Evolutionary conservation across 257 asterid genomes (phyloP).

Genomic region (Mentha longifolia): DNA sequence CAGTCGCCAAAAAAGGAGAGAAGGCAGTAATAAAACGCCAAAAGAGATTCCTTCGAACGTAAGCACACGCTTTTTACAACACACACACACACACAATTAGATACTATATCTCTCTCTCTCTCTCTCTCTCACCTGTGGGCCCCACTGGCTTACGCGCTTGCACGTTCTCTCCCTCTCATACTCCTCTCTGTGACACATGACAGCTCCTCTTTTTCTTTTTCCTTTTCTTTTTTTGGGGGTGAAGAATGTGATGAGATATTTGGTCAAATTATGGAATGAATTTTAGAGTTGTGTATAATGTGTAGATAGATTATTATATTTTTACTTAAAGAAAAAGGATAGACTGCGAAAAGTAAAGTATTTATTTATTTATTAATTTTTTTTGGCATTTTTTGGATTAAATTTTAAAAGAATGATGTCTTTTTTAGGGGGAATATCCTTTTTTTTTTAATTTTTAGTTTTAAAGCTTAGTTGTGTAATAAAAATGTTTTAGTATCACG

Average conservation of each 20-base stretch:
- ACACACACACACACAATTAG: conserved; percentile 27
- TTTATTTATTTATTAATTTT: too few relatives aligned
- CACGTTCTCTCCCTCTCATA: conserved; percentile 33
- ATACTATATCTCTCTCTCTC: conserved; percentile 33
- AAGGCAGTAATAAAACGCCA: conserved; percentile 33
- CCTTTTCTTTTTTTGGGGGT: too few relatives aligned
- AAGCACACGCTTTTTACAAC: conserved; percentile 40
- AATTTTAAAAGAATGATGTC: too few relatives aligned
- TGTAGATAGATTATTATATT: too few relatives aligned
- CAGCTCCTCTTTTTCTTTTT: neutral
- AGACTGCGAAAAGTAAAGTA: too few relatives aligned
- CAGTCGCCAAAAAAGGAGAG: neutral
- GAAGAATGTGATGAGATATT: neutral
- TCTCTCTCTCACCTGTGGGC: conserved; percentile 23
- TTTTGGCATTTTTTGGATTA: too few relatives aligned
- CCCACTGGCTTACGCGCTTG: conserved; percentile 37
- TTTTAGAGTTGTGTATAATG: neutral
- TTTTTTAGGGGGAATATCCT: too few relatives aligned
- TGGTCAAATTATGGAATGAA: neutral
- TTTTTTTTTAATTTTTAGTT: too few relatives aligned
- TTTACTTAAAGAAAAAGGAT: too few relatives aligned
- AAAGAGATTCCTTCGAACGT: conserved; percentile 44
- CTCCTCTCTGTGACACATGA: conserved; percentile 11
- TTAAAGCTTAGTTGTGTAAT: too few relatives aligned
- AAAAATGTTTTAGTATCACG: too few relatives aligned